phyloP scores from a whole-genome alignment of 169 alveolate genomes.

The Cyclospora cayetanensis region DNA sequence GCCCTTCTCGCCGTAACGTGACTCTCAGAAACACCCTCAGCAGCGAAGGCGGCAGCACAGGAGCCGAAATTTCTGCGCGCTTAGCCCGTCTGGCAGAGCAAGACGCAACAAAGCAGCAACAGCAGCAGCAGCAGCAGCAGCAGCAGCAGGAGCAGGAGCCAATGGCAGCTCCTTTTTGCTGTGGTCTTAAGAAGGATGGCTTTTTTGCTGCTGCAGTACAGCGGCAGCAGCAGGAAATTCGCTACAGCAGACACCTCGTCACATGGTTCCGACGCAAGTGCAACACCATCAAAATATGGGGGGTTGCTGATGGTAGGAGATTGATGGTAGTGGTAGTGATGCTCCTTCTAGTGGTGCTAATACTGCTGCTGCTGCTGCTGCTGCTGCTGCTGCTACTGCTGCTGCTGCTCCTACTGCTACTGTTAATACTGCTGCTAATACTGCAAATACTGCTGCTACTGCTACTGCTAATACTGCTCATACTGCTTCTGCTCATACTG shows the following conservation, averaged over 20 bases:
- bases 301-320: neutral
- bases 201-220: neutral
- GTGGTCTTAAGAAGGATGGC: neutral
- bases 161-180: neutral
- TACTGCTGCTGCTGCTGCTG: conserved; percentile 18
- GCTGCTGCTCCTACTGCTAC: too few species aligned
- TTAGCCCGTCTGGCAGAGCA: too few species aligned
- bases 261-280: neutral
- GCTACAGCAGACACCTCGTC: neutral
- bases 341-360: neutral
- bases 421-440: too few species aligned
- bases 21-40: neutral
- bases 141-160: neutral
- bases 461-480: too few species aligned
- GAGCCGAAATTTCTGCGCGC: too few species aligned
- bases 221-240: neutral
- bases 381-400: neutral
- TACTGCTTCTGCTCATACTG: too few species aligned
- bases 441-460: too few species aligned
- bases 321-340: too few species aligned
- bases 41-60: neutral
- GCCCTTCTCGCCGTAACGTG: neutral
- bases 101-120: neutral
- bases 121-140: neutral
- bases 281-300: conserved; percentile 11